Base-by-base conservation (phyloP, 169 alveolate species). In the Plasmodium vinckei region DNA sequence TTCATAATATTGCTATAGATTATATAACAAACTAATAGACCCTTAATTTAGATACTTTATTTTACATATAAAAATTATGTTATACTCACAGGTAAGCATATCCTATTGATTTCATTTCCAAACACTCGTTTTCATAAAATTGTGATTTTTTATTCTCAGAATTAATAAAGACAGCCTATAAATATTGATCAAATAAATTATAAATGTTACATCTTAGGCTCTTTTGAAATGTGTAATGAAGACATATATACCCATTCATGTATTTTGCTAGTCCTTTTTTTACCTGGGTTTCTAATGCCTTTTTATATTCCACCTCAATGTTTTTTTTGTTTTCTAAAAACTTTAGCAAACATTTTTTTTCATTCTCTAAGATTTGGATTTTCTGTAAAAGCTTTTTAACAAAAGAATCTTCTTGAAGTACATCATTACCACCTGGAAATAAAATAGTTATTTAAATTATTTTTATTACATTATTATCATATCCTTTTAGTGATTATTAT, bases 81-180 rank as follows among this genome's bases (percentile, higher is more conserved):
- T 51, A 17, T 57, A n/a, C 72, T 79, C 68, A 79, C 89, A 79
- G 33, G 70, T 51, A 57, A 1, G 82, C 65, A 27, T 79, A 60
- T 44, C 68, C 89, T 15, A 65, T 2, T n/a, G 89, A 79, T 70
- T 79, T 79, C 89, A 79, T 79, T 46, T 79, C 51, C 27, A 79
- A 59, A 84, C 89, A 79, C 60, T 79, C 89, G 54, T 79, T 54
- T 79, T 79, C 82, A 49, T 79, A 79, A 49, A 65, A 79, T 23
- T 67, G 44, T 7, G 79, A 65, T 60, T 79, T 79, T 54, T 54
- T 79, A 79, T 67, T 65, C 82, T 79, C 82, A 12, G 79, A 57
- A 47, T 70, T 79, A 9, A 67, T 61, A 25, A 65, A 27, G 51
- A 72, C 84, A n/a, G 89, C 82, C 89, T 79, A 71, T 9, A 54